Evolutionary conservation across 2,329 filamentous ascomycete genomes (phyloP).

Genomic region (Xylaria sp.): DNA sequence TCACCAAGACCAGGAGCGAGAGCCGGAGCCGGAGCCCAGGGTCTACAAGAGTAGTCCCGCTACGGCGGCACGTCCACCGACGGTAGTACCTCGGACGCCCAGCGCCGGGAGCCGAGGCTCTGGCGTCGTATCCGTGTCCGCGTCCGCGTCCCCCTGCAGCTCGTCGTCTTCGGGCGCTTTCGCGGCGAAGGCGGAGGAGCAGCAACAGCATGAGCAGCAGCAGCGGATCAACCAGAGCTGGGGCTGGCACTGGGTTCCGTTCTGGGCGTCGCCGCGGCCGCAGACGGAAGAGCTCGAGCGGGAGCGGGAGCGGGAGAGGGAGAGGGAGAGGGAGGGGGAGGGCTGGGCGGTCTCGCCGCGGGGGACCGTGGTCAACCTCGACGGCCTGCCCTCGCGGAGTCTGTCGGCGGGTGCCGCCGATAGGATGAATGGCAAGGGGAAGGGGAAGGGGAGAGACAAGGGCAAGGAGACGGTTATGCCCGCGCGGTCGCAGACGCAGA

Average conservation of each 20-base stretch:
- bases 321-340: neutral
- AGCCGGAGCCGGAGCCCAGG: constrained; percentile 9
- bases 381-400: too few relatives aligned
- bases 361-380: neutral
- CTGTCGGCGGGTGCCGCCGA: neutral
- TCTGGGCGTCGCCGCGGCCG: constrained; percentile 13
- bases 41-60: too few relatives aligned
- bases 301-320: neutral
- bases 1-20: too few relatives aligned
- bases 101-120: constrained; percentile 11
- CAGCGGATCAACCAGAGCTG: neutral
- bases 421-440: neutral
- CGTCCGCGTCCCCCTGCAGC: too few relatives aligned
- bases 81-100: neutral
- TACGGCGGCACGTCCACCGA: neutral
- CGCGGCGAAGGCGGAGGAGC: too few relatives aligned
- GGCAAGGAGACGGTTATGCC: too few relatives aligned
- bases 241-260: constrained; percentile 15
- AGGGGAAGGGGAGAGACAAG: neutral
- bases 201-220: neutral
- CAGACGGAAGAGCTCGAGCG: constrained; percentile 1
- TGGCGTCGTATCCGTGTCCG: neutral
- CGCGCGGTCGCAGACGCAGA: too few relatives aligned
- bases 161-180: too few relatives aligned
- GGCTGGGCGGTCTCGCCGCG: neutral